Conservation (phyloP, 148 eudicot species). For the Hydrangea macrophylla region DNA sequence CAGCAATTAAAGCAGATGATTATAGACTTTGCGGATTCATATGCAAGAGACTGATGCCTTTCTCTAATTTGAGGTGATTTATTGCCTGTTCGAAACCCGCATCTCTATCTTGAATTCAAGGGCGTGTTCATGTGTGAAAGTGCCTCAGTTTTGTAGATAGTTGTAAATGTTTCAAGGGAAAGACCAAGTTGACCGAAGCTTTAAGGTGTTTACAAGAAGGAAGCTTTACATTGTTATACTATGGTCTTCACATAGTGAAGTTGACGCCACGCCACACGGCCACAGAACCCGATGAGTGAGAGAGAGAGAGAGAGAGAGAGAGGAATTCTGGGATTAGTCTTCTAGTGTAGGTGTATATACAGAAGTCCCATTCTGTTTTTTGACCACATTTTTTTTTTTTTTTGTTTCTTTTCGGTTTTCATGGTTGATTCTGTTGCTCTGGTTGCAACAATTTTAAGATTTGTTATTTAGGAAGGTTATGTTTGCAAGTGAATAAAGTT, state of each 20-base stretch:
- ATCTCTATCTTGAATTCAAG: not conserved
- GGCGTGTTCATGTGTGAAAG: not conserved
- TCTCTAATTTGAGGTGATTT: not conserved
- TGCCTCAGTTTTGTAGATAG: not conserved
- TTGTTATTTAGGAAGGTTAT: not conserved
- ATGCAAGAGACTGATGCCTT: constrained; percentile 35
- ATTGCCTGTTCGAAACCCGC: not conserved
- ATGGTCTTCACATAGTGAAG: not conserved
- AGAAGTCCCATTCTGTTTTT: not conserved
- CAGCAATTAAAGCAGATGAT: constrained; percentile 88
- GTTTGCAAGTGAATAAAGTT: not conserved
- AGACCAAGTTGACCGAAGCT: constrained; percentile 1
- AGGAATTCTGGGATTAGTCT: not conserved
- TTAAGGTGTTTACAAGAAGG: constrained; percentile 1
- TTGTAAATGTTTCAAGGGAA: not conserved
- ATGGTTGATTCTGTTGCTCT: not conserved
- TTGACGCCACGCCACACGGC: not conserved
- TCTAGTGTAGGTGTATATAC: not conserved
- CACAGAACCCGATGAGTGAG: not conserved
- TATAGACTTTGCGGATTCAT: constrained; percentile 50
- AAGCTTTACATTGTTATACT: not conserved
- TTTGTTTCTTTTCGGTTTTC: constrained; percentile 5
- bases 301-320: not conserved
- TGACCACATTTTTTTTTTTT: not conserved
- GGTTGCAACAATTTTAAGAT: constrained; percentile 3